These are phyloP conservation scores for Amanita jacksonii DNA, from an alignment of 768 basidiomycete species.

Conservation along the genomic window DNA sequence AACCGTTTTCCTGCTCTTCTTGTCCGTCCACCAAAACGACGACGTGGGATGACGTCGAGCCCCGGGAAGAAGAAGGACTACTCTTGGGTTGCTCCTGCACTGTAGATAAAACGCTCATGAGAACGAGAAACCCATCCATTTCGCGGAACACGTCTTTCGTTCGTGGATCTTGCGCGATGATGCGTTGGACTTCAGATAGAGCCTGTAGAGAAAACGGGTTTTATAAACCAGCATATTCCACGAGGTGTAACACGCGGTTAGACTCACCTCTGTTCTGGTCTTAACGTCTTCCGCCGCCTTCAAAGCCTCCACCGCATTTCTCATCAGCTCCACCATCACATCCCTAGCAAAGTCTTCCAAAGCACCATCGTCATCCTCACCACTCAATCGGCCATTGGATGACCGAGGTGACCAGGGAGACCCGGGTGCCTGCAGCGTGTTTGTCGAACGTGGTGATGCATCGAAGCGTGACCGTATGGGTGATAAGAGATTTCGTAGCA, in stretches of 20 bases:
- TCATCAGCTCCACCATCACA: conserved; percentile 62
- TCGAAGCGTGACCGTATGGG: conserved; percentile 52
- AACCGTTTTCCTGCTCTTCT: conserved; percentile 25
- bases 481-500: conserved; percentile 52
- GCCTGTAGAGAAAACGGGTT: too few relatives aligned
- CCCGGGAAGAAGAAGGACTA: conserved; percentile 11
- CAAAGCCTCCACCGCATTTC: conserved; percentile 57
- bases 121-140: conserved; percentile 68
- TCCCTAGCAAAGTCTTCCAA: conserved; percentile 66
- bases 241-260: neutral
- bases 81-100: conserved; percentile 25
- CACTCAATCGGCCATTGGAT: conserved; percentile 9
- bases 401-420: conserved; percentile 12
- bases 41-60: neutral
- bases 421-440: neutral
- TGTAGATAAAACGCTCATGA: conserved; percentile 65
- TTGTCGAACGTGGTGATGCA: neutral
- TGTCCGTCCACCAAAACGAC: conserved; percentile 19
- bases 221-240: neutral
- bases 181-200: conserved; percentile 54
- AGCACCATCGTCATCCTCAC: conserved; percentile 32
- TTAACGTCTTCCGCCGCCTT: conserved; percentile 33
- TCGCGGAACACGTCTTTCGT: conserved; percentile 76
- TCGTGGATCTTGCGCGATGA: conserved; percentile 52
- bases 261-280: conserved; percentile 32